phyloP scores from a whole-genome alignment of 768 basidiomycete species.

The Tubosaeta sp. region DNA sequence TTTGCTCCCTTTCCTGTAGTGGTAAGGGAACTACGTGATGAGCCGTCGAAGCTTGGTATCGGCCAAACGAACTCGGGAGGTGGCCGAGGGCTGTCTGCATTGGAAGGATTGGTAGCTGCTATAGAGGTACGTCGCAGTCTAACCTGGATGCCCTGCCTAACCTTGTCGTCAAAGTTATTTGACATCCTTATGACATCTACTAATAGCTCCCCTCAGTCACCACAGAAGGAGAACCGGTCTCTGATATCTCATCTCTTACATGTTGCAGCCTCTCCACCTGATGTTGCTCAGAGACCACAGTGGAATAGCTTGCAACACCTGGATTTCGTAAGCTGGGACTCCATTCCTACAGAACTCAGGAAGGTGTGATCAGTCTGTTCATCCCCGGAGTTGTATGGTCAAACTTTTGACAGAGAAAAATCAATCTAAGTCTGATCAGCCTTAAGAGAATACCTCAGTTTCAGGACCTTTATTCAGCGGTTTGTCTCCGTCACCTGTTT shows the following conservation, averaged over 20 bases:
- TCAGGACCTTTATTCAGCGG: constrained; percentile 47
- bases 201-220: constrained; percentile 15
- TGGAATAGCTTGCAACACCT: constrained; percentile 48
- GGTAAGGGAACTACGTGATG: constrained; percentile 42
- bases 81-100: constrained; percentile 54
- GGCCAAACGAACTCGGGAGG: constrained; percentile 51
- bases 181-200: constrained; percentile 30
- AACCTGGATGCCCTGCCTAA: background rate
- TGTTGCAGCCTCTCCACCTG: constrained; percentile 54
- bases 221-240: constrained; percentile 27
- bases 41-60: constrained; percentile 49
- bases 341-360: constrained; percentile 54
- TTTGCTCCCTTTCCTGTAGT: constrained; percentile 44
- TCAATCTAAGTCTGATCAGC: constrained; percentile 50
- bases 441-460: constrained; percentile 45
- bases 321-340: constrained; percentile 57
- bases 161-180: constrained; percentile 38
- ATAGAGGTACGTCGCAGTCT: constrained; percentile 52
- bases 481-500: constrained; percentile 26
- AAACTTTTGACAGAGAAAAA: constrained; percentile 45
- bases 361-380: constrained; percentile 39
- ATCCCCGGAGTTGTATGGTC: background rate
- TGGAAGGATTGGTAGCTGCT: constrained; percentile 68
- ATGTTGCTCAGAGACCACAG: constrained; percentile 48
- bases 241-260: constrained; percentile 52